These are phyloP conservation scores for Nidula niveotomentosa DNA, from an alignment of 1,284 basidiomycete species.

Conservation along the genomic window DNA sequence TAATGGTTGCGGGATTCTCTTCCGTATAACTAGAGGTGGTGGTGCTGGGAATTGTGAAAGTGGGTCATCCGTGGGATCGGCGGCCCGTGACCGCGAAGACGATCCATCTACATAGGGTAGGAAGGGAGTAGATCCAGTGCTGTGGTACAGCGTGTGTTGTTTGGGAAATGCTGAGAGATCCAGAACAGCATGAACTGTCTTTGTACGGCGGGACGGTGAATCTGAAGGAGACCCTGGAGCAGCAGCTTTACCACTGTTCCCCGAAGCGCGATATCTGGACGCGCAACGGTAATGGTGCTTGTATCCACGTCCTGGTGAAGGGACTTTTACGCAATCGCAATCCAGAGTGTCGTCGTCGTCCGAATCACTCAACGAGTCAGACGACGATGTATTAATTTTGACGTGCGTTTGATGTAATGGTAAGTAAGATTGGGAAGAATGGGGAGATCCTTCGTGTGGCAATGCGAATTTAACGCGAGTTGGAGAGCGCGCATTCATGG, in stretches of 20 bases:
- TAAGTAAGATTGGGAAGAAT: conserved; percentile 2
- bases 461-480: conserved; percentile 13
- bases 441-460: conserved; percentile 6
- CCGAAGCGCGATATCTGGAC: too few species aligned
- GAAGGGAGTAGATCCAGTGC: conserved; percentile 24
- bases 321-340: too few species aligned
- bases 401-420: neutral
- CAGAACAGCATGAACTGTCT: conserved; percentile 12
- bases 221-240: too few species aligned
- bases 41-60: conserved; percentile 39
- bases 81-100: conserved; percentile 1
- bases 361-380: neutral
- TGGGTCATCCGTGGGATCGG: conserved; percentile 8
- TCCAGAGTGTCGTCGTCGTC: too few species aligned
- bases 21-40: conserved; percentile 37
- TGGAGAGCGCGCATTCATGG: conserved; percentile 6
- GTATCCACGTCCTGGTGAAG: too few species aligned
- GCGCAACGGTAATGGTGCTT: too few species aligned
- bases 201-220: neutral
- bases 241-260: too few species aligned
- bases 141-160: conserved; percentile 14
- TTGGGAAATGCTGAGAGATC: conserved; percentile 14
- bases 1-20: conserved; percentile 36
- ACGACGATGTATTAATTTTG: neutral
- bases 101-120: conserved; percentile 14